A percentile compares a stretch with the other conserved stretches of the same genome.
These are phyloP conservation scores for Daldinia grandis DNA, from an alignment of 495 filamentous ascomycete species.

Conservation along the genomic window DNA sequence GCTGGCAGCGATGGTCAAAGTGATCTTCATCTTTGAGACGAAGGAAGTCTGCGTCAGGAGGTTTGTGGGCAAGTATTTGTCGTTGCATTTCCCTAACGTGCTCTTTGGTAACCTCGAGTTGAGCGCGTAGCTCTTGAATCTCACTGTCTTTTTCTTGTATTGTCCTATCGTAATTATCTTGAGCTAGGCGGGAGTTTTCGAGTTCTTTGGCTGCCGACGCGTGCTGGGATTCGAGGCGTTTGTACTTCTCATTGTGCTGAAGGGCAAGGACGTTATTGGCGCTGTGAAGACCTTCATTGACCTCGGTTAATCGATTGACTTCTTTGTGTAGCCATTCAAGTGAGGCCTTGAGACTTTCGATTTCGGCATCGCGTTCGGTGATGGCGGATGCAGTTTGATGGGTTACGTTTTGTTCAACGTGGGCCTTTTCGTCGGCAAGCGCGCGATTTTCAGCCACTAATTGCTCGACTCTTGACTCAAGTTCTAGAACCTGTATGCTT, in stretches of 20 bases:
- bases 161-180: conserved; percentile 65
- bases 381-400: conserved; percentile 57
- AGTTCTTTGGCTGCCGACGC: conserved; percentile 67
- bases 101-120: conserved; percentile 79
- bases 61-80: conserved; percentile 76
- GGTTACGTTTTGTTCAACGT: conserved; percentile 63
- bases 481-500: conserved; percentile 94
- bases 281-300: conserved; percentile 75
- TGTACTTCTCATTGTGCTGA: conserved; percentile 71
- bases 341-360: conserved; percentile 78
- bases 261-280: conserved; percentile 73
- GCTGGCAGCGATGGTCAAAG: conserved; percentile 92
- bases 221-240: conserved; percentile 64
- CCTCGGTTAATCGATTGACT: conserved; percentile 72
- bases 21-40: conserved; percentile 87
- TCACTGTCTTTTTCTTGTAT: conserved; percentile 84
- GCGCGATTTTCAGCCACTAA: conserved; percentile 81
- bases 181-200: conserved; percentile 66
- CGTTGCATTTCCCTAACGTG: conserved; percentile 83
- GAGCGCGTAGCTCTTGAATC: conserved; percentile 75
- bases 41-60: conserved; percentile 76
- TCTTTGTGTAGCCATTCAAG: conserved; percentile 82
- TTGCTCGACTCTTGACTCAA: conserved; percentile 77
- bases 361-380: conserved; percentile 77
- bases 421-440: conserved; percentile 73